Conservation (phyloP, 768 basidiomycete genomes). For the Cantharellus cinnabarinus region DNA sequence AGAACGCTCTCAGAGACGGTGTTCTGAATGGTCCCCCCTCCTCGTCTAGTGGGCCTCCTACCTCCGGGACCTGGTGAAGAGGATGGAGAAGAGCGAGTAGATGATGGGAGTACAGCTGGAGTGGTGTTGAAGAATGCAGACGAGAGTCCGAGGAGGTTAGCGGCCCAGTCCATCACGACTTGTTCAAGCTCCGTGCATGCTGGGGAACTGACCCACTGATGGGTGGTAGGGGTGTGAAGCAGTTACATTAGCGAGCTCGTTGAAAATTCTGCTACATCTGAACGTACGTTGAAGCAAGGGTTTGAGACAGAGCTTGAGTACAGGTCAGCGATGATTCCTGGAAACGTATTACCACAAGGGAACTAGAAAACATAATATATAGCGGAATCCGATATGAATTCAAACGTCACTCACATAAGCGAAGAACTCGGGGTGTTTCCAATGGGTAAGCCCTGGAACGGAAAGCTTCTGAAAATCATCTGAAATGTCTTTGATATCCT, state of each 20-base stretch:
- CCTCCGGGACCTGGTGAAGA: no score
- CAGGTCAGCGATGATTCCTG: constrained; percentile 70
- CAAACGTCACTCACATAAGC: constrained; percentile 27
- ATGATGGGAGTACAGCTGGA: no score
- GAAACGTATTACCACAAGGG: constrained; percentile 58
- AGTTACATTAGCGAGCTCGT: no score
- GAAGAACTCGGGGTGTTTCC: constrained; percentile 84
- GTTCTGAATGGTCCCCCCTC: constrained; percentile 25
- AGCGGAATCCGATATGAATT: neutral
- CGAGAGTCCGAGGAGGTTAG: constrained; percentile 56
- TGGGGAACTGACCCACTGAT: constrained; percentile 71
- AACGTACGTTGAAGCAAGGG: constrained; percentile 69
- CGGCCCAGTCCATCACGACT: constrained; percentile 82
- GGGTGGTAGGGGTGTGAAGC: no score
- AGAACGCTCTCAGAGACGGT: constrained; percentile 73
- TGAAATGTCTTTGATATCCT: constrained; percentile 24
- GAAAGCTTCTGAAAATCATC: constrained; percentile 65
- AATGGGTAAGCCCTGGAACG: constrained; percentile 74
- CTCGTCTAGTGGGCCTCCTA: no score
- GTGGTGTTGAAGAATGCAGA: constrained; percentile 35
- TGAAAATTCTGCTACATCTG: neutral
- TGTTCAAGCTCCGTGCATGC: constrained; percentile 83
- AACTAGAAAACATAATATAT: no score
- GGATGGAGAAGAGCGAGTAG: no score
- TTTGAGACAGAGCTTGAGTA: constrained; percentile 55